Conservation (phyloP, 306 rosid genomes). For the Alnus glutinosa region DNA sequence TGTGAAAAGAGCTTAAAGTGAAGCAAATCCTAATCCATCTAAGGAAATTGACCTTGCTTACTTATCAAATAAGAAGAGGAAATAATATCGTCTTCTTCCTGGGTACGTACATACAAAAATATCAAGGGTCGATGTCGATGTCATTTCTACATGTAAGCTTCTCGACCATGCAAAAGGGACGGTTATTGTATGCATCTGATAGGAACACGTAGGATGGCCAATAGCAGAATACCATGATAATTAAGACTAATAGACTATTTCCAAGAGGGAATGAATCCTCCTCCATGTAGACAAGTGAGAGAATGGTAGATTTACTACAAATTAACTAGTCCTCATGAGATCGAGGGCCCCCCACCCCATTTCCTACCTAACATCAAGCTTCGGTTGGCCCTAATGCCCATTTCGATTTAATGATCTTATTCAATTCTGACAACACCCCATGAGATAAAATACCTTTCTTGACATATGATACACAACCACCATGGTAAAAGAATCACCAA, state of each 20-base stretch:
- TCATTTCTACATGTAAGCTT: no score
- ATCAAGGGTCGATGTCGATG: no score
- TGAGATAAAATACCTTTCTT: conserved; percentile 14
- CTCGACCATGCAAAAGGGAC: no score
- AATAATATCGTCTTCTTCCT: no score
- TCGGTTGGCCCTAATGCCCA: conserved; percentile 18
- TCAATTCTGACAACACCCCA: conserved; percentile 28
- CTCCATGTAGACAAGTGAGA: neutral
- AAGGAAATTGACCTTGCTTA: no score
- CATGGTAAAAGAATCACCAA: conserved; percentile 13
- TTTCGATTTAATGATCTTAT: conserved; percentile 22
- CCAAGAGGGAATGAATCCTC: neutral
- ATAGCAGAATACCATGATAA: neutral
- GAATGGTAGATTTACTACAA: neutral
- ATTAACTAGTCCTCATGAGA: neutral
- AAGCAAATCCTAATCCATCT: no score
- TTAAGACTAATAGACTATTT: conserved; percentile 5
- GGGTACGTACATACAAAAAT: no score
- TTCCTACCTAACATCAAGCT: conserved; percentile 14
- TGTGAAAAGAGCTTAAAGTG: no score
- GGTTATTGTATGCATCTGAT: no score
- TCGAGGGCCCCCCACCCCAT: neutral
- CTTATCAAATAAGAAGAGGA: no score
- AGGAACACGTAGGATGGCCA: neutral
- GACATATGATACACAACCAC: conserved; percentile 28